Base-by-base conservation (phyloP, 208 protist species). In the Lotmaria passim region DNA sequence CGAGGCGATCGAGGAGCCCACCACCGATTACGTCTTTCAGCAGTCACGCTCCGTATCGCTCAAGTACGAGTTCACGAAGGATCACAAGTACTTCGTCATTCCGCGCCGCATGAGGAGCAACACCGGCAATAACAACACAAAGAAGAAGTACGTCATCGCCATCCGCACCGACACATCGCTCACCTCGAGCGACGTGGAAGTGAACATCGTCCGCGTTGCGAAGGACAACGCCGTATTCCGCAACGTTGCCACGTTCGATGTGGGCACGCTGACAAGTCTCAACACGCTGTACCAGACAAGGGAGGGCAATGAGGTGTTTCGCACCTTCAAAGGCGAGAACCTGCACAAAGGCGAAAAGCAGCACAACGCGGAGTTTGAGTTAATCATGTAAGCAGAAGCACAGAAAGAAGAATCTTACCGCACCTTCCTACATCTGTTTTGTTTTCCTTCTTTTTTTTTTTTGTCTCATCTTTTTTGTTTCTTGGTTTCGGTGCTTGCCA, bases 81-180 rank as follows among this genome's bases (percentile, higher is more conserved):
- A 62, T 31, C 71, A 75, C 52, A 59, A 55, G 46, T 86, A 86
- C 76, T 21, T 79, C 31, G 39, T 86, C 46, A 73, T 82, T 15
- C 80, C 80, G 17, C 80, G 80, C 43, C 80, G 80, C 59, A 82
- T 86, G 80, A 61, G 66, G 56, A 79, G 71, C 53, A 61, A 46
- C 64, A 73, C 69, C 2, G 80, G 75, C 38, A 86, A 82, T 65
- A 82, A 82, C 75, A 62, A 48, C 36, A 17, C 57, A 4, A 68
- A 60, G 59, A 86, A 86, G 76, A 67, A 69, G 64, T 86, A 76
- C 46, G 68, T 86, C 17, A 61, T 86, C 17, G 72, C 62, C 41
- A 63, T 86, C 30, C 73, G 57, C 59, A 63, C 64, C 30, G 26
- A 70, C 33, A n/a, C 19, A n/a, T 70, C 77, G 30, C 39, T 79